A percentile compares a stretch with the other conserved stretches of the same genome.
phyloP scores from a whole-genome alignment of 768 basidiomycete species.

The Sarcodon sp. region DNA sequence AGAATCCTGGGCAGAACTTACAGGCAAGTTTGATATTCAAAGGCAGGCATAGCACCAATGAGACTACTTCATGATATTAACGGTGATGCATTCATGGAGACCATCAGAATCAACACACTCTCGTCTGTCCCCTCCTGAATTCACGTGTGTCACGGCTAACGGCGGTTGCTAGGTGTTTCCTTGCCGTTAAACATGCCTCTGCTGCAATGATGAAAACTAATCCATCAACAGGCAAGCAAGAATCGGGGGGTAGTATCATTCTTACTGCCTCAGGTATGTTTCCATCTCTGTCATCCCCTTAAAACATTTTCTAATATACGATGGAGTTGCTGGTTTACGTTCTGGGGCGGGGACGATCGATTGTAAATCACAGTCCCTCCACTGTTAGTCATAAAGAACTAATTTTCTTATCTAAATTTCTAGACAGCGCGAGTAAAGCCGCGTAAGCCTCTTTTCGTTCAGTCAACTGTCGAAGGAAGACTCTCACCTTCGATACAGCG shows the following conservation, averaged over 20 bases:
- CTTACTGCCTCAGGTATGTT: slow-evolving; percentile 70
- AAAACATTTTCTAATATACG: background rate
- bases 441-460: slow-evolving; percentile 40
- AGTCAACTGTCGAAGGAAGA: slow-evolving; percentile 4
- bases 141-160: background rate
- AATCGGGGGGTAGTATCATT: slow-evolving; percentile 72
- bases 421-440: slow-evolving; percentile 89
- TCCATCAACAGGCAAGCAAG: slow-evolving; percentile 51
- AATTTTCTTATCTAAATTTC: slow-evolving; percentile 3
- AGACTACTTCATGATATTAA: slow-evolving; percentile 38
- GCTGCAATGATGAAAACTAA: slow-evolving; percentile 66
- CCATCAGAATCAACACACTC: slow-evolving; percentile 66
- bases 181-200: slow-evolving; percentile 81
- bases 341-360: slow-evolving; percentile 75
- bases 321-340: slow-evolving; percentile 64
- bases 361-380: slow-evolving; percentile 33
- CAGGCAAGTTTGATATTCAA: background rate
- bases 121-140: slow-evolving; percentile 24
- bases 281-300: background rate
- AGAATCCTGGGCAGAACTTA: background rate
- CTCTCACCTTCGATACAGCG: slow-evolving; percentile 26
- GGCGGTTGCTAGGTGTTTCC: slow-evolving; percentile 46
- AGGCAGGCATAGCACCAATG: slow-evolving; percentile 57
- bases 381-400: background rate
- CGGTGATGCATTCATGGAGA: slow-evolving; percentile 57